Percentiles rank a stretch among this genome's conserved stretches.
Conservation (phyloP, 768 basidiomycete species). For the Boletus bicolor region DNA sequence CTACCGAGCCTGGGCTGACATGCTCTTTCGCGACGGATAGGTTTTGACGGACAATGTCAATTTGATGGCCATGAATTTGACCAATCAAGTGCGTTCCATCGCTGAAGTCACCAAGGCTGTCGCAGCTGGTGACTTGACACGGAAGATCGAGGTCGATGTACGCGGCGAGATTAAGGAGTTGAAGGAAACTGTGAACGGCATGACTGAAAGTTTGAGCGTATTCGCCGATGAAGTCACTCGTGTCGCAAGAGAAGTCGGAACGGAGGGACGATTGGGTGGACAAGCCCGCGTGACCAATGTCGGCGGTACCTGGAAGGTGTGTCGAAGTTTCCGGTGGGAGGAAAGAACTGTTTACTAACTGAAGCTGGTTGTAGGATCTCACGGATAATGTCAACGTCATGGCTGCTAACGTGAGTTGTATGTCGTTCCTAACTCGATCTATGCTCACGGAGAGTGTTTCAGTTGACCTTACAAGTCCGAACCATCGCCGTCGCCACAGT, state of each 20-base stretch:
- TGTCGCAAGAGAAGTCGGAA: conserved; percentile 95
- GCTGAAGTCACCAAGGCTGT: conserved; percentile 95
- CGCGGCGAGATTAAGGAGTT: conserved; percentile 88
- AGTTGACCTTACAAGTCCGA: conserved; percentile 91
- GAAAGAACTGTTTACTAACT: neutral
- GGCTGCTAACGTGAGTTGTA: conserved; percentile 75
- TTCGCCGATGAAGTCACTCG: conserved; percentile 83
- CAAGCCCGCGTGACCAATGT: conserved; percentile 93
- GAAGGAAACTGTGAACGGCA: conserved; percentile 92
- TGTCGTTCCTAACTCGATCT: neutral
- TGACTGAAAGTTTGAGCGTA: conserved; percentile 84
- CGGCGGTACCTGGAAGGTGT: conserved; percentile 90
- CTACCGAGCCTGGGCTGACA: conserved; percentile 14
- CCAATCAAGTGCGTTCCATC: conserved; percentile 85
- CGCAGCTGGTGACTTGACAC: conserved; percentile 87
- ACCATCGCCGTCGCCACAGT: conserved; percentile 92
- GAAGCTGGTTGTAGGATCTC: conserved; percentile 51
- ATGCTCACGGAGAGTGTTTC: conserved; percentile 7
- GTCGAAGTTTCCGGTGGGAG: neutral
- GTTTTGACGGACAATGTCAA: conserved; percentile 79
- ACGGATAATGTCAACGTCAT: conserved; percentile 96
- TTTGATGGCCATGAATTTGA: conserved; percentile 86
- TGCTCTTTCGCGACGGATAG: conserved; percentile 22
- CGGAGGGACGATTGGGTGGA: conserved; percentile 91
- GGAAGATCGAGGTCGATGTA: conserved; percentile 90